Base-by-base conservation (phyloP, 371 early-diverging fungal species). In the Phascolomyces articulosus region DNA sequence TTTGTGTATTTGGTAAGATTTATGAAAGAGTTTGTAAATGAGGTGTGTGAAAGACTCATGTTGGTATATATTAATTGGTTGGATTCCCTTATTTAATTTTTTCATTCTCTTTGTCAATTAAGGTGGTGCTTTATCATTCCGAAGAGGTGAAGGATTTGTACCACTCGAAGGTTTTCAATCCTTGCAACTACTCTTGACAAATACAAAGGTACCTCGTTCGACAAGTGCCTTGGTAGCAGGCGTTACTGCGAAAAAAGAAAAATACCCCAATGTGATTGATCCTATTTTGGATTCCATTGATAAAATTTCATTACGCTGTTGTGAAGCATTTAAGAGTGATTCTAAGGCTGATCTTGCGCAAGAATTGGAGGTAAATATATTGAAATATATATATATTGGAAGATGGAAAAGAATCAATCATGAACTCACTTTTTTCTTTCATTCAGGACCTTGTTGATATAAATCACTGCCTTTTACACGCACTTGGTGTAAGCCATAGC, bases 121-220 rank as follows among this genome's bases (percentile, higher is more conserved):
- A 79, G 83, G 81, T n/a, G 87, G 85, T 9, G 86, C 89, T 3
- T 75, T 79, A 62, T 67, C 73, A 13, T 92, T 86, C 64, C 59
- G 80, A 60, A 68, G 88, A 60, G 84, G 90, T 58, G 54, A 78
- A 67, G 74, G 79, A 13, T 79, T 79, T 47, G 38, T 59, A 8
- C 77, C 72, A 9, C 61, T 83, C n/a, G 72, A 73, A 58, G 77
- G 92, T 6, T 90, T 92, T 68, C 75, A 80, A 57, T 75, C 91
- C 0, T 58, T 93, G 34, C 82, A 87, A 9, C 89, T 97, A 61
- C 60, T 97, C 3, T 70, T 97, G 15, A 93, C 92, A 10, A 91
- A 97, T 71, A 96, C 98, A 0, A 84, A 82, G 21, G 94, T 95
- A 3, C 94, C 96, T 29, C 90, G 95, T 65, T 90, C 95, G 64